Percentiles rank a stretch among this genome's conserved stretches.
Conservation (phyloP, 179 eudicot species). For the Beta macrorhiza region DNA sequence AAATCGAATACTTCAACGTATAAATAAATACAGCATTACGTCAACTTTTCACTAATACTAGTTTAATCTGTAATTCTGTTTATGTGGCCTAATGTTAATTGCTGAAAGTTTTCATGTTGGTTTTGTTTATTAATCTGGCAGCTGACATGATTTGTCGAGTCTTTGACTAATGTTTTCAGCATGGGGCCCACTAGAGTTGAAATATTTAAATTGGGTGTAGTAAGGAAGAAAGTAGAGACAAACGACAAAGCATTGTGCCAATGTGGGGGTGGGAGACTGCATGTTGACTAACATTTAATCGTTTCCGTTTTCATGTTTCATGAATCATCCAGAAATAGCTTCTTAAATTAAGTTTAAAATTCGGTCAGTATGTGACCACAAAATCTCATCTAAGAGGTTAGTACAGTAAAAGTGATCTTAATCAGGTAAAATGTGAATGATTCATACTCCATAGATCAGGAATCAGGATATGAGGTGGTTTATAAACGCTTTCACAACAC, state of each 20-base stretch:
- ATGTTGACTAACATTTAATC: conserved; percentile 8
- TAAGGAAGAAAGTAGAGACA: conserved; percentile 20
- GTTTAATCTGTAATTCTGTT: not conserved
- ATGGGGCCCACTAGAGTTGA: conserved; percentile 30
- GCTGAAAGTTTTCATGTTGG: not conserved
- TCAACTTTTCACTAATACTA: not conserved
- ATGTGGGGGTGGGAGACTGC: conserved; percentile 8
- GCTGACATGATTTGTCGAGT: conserved; percentile 30
- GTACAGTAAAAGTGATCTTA: too few species aligned
- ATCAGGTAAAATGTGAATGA: too few species aligned
- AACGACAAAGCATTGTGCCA: conserved; percentile 26
- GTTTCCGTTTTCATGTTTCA: not conserved
- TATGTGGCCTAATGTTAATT: conserved; percentile 1
- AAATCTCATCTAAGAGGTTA: too few species aligned
- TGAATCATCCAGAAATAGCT: too few species aligned
- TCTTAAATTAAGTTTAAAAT: too few species aligned
- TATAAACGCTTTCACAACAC: too few species aligned
- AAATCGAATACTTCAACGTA: not conserved
- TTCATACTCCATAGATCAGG: too few species aligned
- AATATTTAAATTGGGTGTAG: not conserved
- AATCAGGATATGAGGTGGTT: too few species aligned
- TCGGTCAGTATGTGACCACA: too few species aligned
- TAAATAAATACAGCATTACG: too few species aligned
- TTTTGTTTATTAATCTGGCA: not conserved
- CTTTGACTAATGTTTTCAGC: conserved; percentile 27